Evolutionary conservation across 495 filamentous ascomycete species (phyloP), one percentile per base, ranked within the genome.

Genomic region (Staphylotrichum longicolle): DNA sequence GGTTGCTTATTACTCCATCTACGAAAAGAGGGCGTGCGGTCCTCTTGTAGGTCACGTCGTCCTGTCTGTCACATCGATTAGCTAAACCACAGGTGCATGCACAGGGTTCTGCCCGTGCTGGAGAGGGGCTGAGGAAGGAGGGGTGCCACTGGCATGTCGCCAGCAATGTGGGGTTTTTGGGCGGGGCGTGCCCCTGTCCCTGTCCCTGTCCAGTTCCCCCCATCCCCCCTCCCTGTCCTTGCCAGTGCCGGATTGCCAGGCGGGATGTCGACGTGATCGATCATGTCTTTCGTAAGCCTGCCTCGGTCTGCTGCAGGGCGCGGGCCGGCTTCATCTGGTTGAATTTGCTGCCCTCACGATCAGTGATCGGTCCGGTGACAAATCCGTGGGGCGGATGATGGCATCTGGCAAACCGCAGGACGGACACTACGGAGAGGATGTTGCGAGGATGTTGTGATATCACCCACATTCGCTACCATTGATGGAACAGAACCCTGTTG

Each of bases 391-490:
- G 61, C 42, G 27, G 41, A 65, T 66, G 65, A 57, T 63, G 63
- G 60, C 49, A 64, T 68, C 54, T 58, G 57, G 33, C 15, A 37
- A 57, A 32, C 33, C 35, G 47, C 33, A 49, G 39, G 32, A 9
- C 14, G 58, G 5, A 20, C 42, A 7, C 20, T 2, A 15, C 14
- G 11, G 42, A 0, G 57, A 35, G 11, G 33, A 68, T 71, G 67
- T 68, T 70, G 67, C 65, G 27, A 73, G 70, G 71, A 71, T 73
- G 69, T 66, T 68, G 70, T 63, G 60, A 71, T 73, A 68, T 72
- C 20, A 27, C 20, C 20, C 20, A 27, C 20, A 27, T 67, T 53
- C 54, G 50, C 32, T 9, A 2, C 9, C 37, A 40, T 44, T 32
- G 42, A 33, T 9, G 15, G 3, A 27, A 27, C 20, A 27, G 20